These are phyloP conservation scores for Zea luxurians DNA, from an alignment of 176 grass and related monocot genomes.

Conservation along the genomic window DNA sequence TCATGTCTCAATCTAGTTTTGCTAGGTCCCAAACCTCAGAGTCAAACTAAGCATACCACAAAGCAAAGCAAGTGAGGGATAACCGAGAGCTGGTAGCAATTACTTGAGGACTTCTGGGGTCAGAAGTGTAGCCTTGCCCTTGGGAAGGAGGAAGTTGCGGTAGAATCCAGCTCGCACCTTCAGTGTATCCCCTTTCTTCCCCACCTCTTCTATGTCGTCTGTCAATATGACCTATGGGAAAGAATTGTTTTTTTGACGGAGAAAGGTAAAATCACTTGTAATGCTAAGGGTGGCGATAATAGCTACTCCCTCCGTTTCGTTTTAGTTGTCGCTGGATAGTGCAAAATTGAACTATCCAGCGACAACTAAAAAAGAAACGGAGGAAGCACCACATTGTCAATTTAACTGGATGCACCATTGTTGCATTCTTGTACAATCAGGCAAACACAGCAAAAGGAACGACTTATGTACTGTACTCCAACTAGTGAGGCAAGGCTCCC, in stretches of 20 bases:
- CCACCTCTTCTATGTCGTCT: slow-evolving; percentile 65
- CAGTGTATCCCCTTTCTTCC: slow-evolving; percentile 69
- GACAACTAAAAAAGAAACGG: no score
- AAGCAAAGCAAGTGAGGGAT: neutral
- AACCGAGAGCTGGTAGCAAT: neutral
- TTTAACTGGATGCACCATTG: neutral
- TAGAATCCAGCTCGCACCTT: slow-evolving; percentile 85
- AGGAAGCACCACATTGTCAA: neutral
- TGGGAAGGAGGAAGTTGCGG: slow-evolving; percentile 88
- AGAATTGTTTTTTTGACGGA: neutral
- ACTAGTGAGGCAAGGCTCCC: neutral
- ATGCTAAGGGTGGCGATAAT: neutral
- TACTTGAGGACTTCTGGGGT: slow-evolving; percentile 85
- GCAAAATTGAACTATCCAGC: no score
- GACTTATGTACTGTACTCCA: neutral
- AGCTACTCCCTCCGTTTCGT: no score
- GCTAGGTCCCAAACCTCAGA: neutral
- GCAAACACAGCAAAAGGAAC: neutral
- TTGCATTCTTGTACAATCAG: neutral
- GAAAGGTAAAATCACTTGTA: neutral
- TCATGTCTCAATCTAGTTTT: neutral
- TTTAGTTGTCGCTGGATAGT: no score
- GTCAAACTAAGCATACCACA: neutral
- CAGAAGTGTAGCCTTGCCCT: slow-evolving; percentile 74
- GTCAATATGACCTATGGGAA: slow-evolving; percentile 63